Conservation (phyloP, 2,329 filamentous ascomycete genomes). For the Exophiala bonariae region DNA sequence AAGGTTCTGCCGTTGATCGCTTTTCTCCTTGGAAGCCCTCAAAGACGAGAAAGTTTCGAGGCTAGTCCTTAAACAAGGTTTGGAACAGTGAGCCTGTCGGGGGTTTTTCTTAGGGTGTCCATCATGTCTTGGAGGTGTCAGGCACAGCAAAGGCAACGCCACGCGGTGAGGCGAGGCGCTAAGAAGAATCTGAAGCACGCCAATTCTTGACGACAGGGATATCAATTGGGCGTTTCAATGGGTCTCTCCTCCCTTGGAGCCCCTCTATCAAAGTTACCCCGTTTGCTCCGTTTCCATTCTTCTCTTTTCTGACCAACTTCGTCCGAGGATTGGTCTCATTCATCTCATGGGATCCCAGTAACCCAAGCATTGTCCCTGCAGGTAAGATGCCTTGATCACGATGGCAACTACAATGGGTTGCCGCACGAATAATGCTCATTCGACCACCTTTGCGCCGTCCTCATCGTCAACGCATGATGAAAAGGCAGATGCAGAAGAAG, state of each 20-base stretch:
- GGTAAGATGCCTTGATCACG: neutral
- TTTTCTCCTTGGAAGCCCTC: too few species aligned
- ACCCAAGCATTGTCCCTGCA: neutral
- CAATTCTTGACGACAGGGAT: conserved; percentile 9
- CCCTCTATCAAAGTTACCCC: neutral
- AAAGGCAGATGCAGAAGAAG: conserved; percentile 4
- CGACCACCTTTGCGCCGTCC: conserved; percentile 9
- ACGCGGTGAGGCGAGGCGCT: conserved; percentile 17
- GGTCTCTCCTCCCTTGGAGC: neutral
- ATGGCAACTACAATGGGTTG: conserved; percentile 7
- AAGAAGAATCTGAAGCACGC: conserved; percentile 25
- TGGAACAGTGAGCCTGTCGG: conserved; percentile 12
- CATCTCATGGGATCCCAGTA: neutral
- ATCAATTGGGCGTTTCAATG: conserved; percentile 16
- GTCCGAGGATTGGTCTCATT: conserved; percentile 20
- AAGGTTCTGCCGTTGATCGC: too few species aligned
- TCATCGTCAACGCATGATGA: neutral
- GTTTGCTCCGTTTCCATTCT: conserved; percentile 2
- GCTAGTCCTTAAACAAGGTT: too few species aligned
- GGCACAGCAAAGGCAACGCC: conserved; percentile 8
- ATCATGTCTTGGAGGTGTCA: too few species aligned
- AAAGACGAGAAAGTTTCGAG: neutral
- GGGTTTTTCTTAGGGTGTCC: conserved; percentile 18
- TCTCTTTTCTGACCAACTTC: conserved; percentile 11
- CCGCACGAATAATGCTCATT: conserved; percentile 13